A percentile compares a stretch with the other conserved stretches of the same genome.
Evolutionary conservation across 345 rosid species (phyloP).

Genomic region (Linum trigynum): DNA sequence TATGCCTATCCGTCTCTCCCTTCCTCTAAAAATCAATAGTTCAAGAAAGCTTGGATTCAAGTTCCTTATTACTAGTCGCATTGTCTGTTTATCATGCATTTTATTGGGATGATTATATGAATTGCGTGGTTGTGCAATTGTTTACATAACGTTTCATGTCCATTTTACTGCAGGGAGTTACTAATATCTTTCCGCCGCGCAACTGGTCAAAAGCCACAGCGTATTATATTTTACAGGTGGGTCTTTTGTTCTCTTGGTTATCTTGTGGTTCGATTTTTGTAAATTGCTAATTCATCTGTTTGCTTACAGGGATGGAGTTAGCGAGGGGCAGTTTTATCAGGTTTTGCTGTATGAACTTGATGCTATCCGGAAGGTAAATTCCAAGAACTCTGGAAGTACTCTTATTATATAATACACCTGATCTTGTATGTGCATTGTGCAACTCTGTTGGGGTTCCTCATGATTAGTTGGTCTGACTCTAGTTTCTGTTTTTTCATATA

Average conservation of each 20-base stretch:
- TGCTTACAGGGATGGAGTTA: conserved; percentile 77
- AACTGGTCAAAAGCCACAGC: conserved; percentile 88
- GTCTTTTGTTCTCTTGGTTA: neutral
- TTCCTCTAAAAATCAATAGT: neutral
- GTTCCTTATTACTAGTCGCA: neutral
- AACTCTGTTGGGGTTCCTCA: neutral
- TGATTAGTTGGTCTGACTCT: neutral
- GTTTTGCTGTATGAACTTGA: conserved; percentile 87
- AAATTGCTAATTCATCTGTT: neutral
- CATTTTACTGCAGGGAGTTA: conserved; percentile 52
- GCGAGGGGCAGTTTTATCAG: conserved; percentile 97
- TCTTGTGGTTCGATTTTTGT: neutral
- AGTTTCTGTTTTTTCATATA: neutral
- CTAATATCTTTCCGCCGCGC: conserved; percentile 90
- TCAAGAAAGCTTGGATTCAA: neutral
- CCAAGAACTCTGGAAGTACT: neutral
- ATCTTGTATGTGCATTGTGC: neutral
- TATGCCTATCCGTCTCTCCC: conserved; percentile 21
- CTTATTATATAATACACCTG: neutral
- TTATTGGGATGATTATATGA: neutral
- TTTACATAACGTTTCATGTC: neutral
- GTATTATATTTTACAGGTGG: conserved; percentile 95
- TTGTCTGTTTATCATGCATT: too few relatives aligned
- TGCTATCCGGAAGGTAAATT: conserved; percentile 83
- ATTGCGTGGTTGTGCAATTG: neutral